A percentile compares a stretch with the other conserved stretches of the same genome.
phyloP scores from a whole-genome alignment of 75 land plant species.

The Pinus tabuliformis region DNA sequence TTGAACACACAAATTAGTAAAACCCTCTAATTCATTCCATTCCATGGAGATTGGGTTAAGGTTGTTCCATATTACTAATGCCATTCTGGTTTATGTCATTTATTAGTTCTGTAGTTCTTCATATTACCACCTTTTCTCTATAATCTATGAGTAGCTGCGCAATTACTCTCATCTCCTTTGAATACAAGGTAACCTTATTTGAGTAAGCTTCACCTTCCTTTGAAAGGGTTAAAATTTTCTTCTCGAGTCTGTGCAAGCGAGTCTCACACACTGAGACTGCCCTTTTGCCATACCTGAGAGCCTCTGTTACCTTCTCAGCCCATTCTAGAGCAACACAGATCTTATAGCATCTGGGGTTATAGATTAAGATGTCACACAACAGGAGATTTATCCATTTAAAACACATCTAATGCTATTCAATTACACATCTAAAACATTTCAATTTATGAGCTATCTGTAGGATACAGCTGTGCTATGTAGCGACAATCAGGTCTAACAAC shows the following conservation, averaged over 20 bases:
- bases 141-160: slow-evolving; percentile 35
- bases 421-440: too few species aligned
- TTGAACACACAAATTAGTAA: too few species aligned
- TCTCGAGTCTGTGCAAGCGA: slow-evolving; percentile 51
- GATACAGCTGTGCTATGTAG: slow-evolving; percentile 79
- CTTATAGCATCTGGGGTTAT: slow-evolving; percentile 59
- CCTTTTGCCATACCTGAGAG: slow-evolving; percentile 63
- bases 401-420: too few species aligned
- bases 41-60: too few species aligned
- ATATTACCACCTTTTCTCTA: slow-evolving; percentile 48
- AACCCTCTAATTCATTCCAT: too few species aligned
- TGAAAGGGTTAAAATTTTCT: slow-evolving; percentile 24
- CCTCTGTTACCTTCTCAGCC: slow-evolving; percentile 57
- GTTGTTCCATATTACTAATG: too few species aligned
- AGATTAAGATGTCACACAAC: too few species aligned
- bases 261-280: slow-evolving; percentile 75
- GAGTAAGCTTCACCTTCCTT: slow-evolving; percentile 12
- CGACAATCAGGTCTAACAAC: slow-evolving; percentile 74
- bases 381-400: too few species aligned
- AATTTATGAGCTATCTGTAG: not conserved
- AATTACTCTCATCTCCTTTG: too few species aligned
- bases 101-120: too few species aligned
- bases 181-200: slow-evolving; percentile 14
- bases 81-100: too few species aligned
- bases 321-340: slow-evolving; percentile 76